Percentiles rank a stretch among this genome's conserved stretches.
These are phyloP conservation scores for Ceriops zippeliana DNA, from an alignment of 345 rosid genomes.

Conservation along the genomic window DNA sequence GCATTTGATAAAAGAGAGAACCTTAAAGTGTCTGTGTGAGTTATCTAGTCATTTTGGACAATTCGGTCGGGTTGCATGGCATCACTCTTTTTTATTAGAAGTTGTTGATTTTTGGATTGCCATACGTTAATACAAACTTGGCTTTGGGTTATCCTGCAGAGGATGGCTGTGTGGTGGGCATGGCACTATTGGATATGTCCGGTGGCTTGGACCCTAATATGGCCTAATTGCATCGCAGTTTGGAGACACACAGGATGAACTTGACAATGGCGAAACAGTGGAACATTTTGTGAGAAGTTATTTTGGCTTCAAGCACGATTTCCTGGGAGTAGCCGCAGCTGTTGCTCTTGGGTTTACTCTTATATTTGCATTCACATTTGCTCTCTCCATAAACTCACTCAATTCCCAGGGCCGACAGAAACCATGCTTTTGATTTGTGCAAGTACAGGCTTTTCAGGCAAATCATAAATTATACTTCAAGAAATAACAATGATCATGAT, in stretches of 20 bases:
- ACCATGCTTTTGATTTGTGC: background rate
- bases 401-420: slow-evolving; percentile 28
- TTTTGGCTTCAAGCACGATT: slow-evolving; percentile 23
- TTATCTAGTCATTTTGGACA: no score
- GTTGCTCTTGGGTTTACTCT: slow-evolving; percentile 16
- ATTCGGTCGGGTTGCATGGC: no score
- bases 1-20: no score
- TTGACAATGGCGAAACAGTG: slow-evolving; percentile 20
- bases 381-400: slow-evolving; percentile 16
- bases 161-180: slow-evolving; percentile 30
- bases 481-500: no score
- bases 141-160: slow-evolving; percentile 15
- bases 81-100: no score
- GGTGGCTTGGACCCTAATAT: slow-evolving; percentile 28
- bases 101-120: no score
- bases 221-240: slow-evolving; percentile 33
- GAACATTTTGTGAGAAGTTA: slow-evolving; percentile 9
- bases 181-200: slow-evolving; percentile 33
- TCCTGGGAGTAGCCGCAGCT: slow-evolving; percentile 23
- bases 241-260: slow-evolving; percentile 13
- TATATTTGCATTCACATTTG: slow-evolving; percentile 25
- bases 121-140: background rate
- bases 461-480: background rate
- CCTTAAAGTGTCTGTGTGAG: no score
- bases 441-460: background rate